Base-by-base conservation (phyloP, 2,329 filamentous ascomycete species). In the Dactylellina sp. region DNA sequence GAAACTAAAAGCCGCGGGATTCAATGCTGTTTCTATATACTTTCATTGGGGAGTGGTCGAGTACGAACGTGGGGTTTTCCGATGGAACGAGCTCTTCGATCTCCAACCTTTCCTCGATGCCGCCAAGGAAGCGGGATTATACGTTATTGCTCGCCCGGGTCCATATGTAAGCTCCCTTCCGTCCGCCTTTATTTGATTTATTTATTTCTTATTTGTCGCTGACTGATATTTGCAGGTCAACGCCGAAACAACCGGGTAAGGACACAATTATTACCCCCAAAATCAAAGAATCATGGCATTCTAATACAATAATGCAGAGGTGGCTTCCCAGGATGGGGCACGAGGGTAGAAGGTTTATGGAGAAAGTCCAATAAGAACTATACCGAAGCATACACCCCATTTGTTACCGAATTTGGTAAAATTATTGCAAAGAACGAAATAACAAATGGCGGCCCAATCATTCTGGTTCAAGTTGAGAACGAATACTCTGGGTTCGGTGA, bases 11-110 rank as follows among this genome's bases (percentile, higher is more conserved):
- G 83, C 85, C 7, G 84, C 83, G 76, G 85, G 85, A 0, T 85
- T 85, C 78, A 86, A 86, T 78, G 80, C 84, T 14, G 80, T 86
- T 0, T 92, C 90, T 0, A 92, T 93, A 80, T 94, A 94, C 78
- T 84, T 89, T 9, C 86, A 93, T 78, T 96, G 91, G 92, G 32
- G 85, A 84, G 78, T 84, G 66, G 68, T 83, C 84, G 76, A 84
- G 81, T 42, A 79, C 81, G 5, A 82, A 82, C 11, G 81, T 80
- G 75, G 83, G 80, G 16, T 79, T 80, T 2, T 85, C 82, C 76
- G 85, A 85, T 76, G 75, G 59, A 78, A 76, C 40, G 75, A 76
- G 32, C 66, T 75, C 42, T 62, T 76, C 16, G 77, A 78, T 42
- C 61, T 77, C 11, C 76, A 79, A 14, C 68, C 70, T 7, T 78